Conservation (phyloP, 768 basidiomycete species). For the Cystofilobasidium macerans region DNA sequence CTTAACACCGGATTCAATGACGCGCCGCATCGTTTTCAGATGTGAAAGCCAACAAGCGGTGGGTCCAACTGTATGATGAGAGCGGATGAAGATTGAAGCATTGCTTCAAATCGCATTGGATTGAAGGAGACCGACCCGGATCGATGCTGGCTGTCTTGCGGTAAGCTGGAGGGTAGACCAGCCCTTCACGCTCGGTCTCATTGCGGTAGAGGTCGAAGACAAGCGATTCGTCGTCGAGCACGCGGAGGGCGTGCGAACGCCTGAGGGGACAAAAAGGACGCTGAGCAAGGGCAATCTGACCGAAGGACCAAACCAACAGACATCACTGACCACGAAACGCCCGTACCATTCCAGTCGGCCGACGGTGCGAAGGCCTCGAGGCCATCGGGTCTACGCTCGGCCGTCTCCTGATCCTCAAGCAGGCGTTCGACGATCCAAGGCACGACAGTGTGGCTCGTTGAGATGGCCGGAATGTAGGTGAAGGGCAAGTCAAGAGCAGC, state of each 20-base stretch:
- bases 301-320: too few relatives aligned
- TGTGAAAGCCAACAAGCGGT: constrained; percentile 9
- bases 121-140: neutral
- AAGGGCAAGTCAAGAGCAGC: constrained; percentile 30
- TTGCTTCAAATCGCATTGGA: neutral
- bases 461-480: constrained; percentile 32
- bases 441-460: constrained; percentile 29
- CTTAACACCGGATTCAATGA: neutral
- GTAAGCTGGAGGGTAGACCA: neutral
- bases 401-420: constrained; percentile 10
- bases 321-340: too few relatives aligned
- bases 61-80: neutral
- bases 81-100: too few relatives aligned
- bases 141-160: neutral
- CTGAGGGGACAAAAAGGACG: neutral
- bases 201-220: neutral
- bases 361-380: too few relatives aligned
- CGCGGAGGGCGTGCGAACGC: constrained; percentile 1
- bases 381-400: neutral
- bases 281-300: too few relatives aligned
- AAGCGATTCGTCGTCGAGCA: neutral
- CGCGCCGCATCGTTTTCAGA: neutral
- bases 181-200: neutral
- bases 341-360: too few relatives aligned
- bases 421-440: constrained; percentile 32